Conservation (phyloP, 352 stramenopile genomes). For the Phytophthora capsici region DNA sequence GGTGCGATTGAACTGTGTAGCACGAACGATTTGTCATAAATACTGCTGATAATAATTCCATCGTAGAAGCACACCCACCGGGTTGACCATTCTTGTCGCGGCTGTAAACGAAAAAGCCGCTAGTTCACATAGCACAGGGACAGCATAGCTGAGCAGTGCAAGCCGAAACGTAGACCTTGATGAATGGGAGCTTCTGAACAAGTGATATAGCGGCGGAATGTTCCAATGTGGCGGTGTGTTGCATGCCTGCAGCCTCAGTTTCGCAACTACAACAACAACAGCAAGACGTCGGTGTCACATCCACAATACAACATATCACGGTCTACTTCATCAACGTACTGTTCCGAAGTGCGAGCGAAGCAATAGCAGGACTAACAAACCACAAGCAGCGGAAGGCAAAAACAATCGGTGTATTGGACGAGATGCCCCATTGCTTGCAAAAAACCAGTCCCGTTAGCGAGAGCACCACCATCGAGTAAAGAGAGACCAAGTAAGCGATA, state of each 20-base stretch:
- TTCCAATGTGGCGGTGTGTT: slow-evolving; percentile 87
- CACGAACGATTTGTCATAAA: slow-evolving; percentile 14
- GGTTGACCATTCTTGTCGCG: slow-evolving; percentile 88
- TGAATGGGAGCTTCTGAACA: slow-evolving; percentile 83
- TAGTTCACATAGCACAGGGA: slow-evolving; percentile 83
- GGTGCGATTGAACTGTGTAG: slow-evolving; percentile 77
- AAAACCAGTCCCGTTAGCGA: slow-evolving; percentile 84
- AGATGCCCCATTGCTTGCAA: slow-evolving; percentile 83
- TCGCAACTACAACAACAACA: slow-evolving; percentile 55
- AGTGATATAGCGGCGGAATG: slow-evolving; percentile 78
- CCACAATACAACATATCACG: neutral
- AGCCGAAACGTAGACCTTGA: slow-evolving; percentile 79
- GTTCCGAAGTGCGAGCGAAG: slow-evolving; percentile 76
- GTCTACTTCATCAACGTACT: slow-evolving; percentile 44
- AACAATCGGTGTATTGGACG: slow-evolving; percentile 53
- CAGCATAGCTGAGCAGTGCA: slow-evolving; percentile 80
- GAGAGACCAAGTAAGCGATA: slow-evolving; percentile 78
- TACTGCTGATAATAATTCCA: neutral
- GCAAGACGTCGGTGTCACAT: slow-evolving; percentile 6
- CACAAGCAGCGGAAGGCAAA: slow-evolving; percentile 69
- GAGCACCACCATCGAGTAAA: slow-evolving; percentile 83
- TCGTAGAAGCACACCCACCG: slow-evolving; percentile 47
- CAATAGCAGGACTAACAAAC: slow-evolving; percentile 73
- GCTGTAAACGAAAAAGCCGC: slow-evolving; percentile 88
- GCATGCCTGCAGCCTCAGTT: slow-evolving; percentile 71